phyloP scores from a whole-genome alignment of 2,329 filamentous ascomycete genomes.

The Cytospora piceae region DNA sequence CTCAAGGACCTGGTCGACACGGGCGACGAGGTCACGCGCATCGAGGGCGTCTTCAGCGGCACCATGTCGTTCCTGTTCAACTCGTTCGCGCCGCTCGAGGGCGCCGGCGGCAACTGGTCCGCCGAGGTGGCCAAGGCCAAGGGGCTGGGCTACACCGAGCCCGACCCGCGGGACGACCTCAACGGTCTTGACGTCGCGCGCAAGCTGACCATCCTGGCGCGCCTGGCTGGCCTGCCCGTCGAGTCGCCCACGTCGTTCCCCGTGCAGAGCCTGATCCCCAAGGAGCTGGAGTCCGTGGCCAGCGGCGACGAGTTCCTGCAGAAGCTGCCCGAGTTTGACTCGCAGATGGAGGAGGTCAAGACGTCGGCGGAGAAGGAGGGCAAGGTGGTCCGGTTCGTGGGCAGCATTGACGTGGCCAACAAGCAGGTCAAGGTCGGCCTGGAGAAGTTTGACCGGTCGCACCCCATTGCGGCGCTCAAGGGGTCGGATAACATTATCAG shows the following conservation, averaged over 20 bases:
- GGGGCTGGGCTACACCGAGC: slow-evolving; percentile 88
- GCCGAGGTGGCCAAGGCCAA: slow-evolving; percentile 92
- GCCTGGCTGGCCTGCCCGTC: slow-evolving; percentile 79
- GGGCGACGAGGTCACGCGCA: slow-evolving; percentile 86
- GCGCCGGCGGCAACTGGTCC: slow-evolving; percentile 81
- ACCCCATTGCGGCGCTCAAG: slow-evolving; percentile 92
- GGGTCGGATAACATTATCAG: slow-evolving; percentile 99
- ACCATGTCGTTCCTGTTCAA: slow-evolving; percentile 99
- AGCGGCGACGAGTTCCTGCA: slow-evolving; percentile 86
- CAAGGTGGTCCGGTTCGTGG: slow-evolving; percentile 93
- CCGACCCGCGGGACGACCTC: slow-evolving; percentile 82
- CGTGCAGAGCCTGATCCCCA: slow-evolving; percentile 90
- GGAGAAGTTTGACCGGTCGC: slow-evolving; percentile 83
- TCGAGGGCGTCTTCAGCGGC: slow-evolving; percentile 96
- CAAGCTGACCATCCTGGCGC: slow-evolving; percentile 92
- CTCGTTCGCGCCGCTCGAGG: slow-evolving; percentile 83
- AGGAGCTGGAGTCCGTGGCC: slow-evolving; percentile 75
- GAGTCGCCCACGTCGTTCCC: slow-evolving; percentile 87
- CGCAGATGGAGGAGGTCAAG: slow-evolving; percentile 88
- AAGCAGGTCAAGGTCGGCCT: slow-evolving; percentile 89
- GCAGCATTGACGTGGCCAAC: slow-evolving; percentile 83
- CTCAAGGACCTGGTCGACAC: slow-evolving; percentile 93
- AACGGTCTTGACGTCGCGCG: slow-evolving; percentile 91
- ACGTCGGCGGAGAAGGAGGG: slow-evolving; percentile 81
- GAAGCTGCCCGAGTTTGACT: slow-evolving; percentile 79